Percentiles rank a stretch among this genome's conserved stretches.
These are phyloP conservation scores for Adansonia rubrostipa DNA, from an alignment of 441 rosid genomes.

Conservation along the genomic window DNA sequence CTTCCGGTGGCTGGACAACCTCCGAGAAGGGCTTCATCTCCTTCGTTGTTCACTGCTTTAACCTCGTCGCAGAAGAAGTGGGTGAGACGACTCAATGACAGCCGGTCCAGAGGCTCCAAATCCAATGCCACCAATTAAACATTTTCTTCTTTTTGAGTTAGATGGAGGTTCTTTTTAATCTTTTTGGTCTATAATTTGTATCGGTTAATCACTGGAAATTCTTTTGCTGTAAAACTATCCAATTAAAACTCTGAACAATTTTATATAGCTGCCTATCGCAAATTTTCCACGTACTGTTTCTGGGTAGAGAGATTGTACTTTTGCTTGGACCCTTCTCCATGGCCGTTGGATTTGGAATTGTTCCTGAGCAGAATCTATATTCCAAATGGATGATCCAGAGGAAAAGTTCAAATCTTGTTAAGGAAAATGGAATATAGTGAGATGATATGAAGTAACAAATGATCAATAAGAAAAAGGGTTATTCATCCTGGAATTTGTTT, in stretches of 20 bases:
- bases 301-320: neutral
- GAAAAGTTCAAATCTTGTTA: too few relatives aligned
- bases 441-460: too few relatives aligned
- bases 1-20: slow-evolving; percentile 52
- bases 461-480: too few relatives aligned
- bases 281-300: slow-evolving; percentile 10
- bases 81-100: slow-evolving; percentile 65
- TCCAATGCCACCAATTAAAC: slow-evolving; percentile 35
- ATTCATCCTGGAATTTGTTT: neutral
- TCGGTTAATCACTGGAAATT: neutral
- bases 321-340: too few relatives aligned
- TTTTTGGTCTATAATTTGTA: slow-evolving; percentile 1
- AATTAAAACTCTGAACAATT: neutral
- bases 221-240: slow-evolving; percentile 5
- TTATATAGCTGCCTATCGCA: neutral
- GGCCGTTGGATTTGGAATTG: too few relatives aligned
- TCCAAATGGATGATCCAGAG: too few relatives aligned
- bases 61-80: slow-evolving; percentile 68
- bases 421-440: too few relatives aligned
- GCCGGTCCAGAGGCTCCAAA: slow-evolving; percentile 37
- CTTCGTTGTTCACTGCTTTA: slow-evolving; percentile 28
- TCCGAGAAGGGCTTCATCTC: slow-evolving; percentile 29
- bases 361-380: too few relatives aligned
- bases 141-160: neutral
- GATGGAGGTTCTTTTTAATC: slow-evolving; percentile 4